Conservation (phyloP, 2,329 filamentous ascomycete genomes). For the Allantophomopsis cytisporea region DNA sequence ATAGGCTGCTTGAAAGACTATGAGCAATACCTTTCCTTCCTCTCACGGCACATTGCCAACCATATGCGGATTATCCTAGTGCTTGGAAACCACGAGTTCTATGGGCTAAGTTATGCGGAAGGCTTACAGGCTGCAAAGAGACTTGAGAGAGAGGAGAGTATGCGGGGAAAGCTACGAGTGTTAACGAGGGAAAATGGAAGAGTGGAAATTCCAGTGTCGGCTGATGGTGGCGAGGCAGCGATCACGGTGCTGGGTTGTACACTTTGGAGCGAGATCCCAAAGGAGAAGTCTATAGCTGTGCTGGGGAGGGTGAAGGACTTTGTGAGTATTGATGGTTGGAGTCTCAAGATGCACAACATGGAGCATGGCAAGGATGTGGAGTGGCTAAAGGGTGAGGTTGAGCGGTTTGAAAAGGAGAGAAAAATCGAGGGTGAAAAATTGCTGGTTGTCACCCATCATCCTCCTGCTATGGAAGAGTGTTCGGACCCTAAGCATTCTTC, state of each 20-base stretch:
- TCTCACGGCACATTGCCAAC: conserved; percentile 23
- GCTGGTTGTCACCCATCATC: conserved; percentile 42
- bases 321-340: conserved; percentile 36
- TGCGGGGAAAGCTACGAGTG: conserved; percentile 25
- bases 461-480: conserved; percentile 33
- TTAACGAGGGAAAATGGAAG: conserved; percentile 23
- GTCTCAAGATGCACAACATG: conserved; percentile 31
- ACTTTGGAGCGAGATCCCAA: conserved; percentile 37
- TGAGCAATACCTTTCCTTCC: conserved; percentile 28
- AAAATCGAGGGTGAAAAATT: conserved; percentile 14
- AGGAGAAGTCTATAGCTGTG: conserved; percentile 24
- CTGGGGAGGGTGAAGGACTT: conserved; percentile 36
- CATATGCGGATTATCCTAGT: conserved; percentile 32
- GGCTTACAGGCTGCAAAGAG: conserved; percentile 22
- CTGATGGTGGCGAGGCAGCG: conserved; percentile 24
- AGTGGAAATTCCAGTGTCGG: conserved; percentile 20
- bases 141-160: conserved; percentile 22
- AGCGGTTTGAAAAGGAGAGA: conserved; percentile 17
- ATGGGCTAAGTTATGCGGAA: conserved; percentile 24
- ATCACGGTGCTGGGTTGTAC: conserved; percentile 36
- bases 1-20: conserved; percentile 34
- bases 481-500: conserved; percentile 32
- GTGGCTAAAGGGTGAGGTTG: conserved; percentile 27
- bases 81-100: conserved; percentile 41
- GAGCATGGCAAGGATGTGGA: conserved; percentile 30